A percentile compares a stretch with the other conserved stretches of the same genome.
phyloP scores from a whole-genome alignment of 1,139 yeast species.

The Kodamaea suecica region DNA sequence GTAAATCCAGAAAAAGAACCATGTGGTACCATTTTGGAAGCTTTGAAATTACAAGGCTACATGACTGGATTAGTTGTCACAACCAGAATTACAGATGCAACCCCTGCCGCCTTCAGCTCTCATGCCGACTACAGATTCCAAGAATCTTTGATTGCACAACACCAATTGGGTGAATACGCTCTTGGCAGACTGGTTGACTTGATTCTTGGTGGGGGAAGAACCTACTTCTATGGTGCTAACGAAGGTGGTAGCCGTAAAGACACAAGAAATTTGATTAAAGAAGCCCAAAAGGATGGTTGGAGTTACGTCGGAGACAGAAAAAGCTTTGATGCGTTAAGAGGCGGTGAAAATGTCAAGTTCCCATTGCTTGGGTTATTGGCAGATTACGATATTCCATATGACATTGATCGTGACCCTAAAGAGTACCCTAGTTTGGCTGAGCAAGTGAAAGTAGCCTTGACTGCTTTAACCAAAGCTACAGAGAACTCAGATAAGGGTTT shows the following conservation, averaged over 20 bases:
- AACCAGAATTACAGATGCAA: slow-evolving; percentile 25
- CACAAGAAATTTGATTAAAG: slow-evolving; percentile 22
- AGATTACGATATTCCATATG: slow-evolving; percentile 25
- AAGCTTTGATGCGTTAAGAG: slow-evolving; percentile 19
- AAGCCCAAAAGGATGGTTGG: slow-evolving; percentile 21
- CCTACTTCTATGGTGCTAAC: slow-evolving; percentile 22
- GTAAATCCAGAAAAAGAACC: slow-evolving; percentile 22
- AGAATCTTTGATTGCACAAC: slow-evolving; percentile 28
- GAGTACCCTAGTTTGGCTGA: slow-evolving; percentile 26
- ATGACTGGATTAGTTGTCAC: slow-evolving; percentile 28
- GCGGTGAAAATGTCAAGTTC: slow-evolving; percentile 22
- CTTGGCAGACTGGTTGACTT: slow-evolving; percentile 26
- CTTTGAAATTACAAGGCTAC: slow-evolving; percentile 25
- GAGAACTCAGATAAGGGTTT: slow-evolving; percentile 24
- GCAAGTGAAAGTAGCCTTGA: slow-evolving; percentile 24
- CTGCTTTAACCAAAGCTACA: slow-evolving; percentile 24
- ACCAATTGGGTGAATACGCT: slow-evolving; percentile 25
- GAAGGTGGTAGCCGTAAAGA: slow-evolving; percentile 23
- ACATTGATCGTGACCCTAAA: slow-evolving; percentile 22
- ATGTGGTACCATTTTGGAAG: slow-evolving; percentile 28
- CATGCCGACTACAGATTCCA: slow-evolving; percentile 26
- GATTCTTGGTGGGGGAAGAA: slow-evolving; percentile 29
- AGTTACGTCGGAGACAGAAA: slow-evolving; percentile 23
- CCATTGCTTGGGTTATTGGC: slow-evolving; percentile 29
- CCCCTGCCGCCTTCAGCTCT: slow-evolving; percentile 27